These are phyloP conservation scores for Aureobasidium sp. DNA, from an alignment of 2,329 filamentous ascomycete genomes.

Conservation along the genomic window DNA sequence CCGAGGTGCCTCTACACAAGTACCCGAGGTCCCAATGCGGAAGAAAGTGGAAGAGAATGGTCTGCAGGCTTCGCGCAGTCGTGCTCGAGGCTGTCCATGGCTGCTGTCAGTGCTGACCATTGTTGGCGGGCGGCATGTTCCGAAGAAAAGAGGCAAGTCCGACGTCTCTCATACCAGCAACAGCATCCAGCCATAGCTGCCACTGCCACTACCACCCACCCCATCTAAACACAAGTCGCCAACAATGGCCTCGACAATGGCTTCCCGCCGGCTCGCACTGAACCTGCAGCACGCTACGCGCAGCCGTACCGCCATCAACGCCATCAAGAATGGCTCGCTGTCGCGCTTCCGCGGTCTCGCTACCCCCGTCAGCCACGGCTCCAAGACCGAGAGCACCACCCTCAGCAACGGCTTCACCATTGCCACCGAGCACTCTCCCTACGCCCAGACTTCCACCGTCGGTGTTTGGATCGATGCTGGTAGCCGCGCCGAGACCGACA, in stretches of 20 bases:
- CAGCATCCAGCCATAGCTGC: conserved; percentile 30
- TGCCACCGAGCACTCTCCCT: conserved; percentile 95
- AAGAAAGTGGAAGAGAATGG: background rate
- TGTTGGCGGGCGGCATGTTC: background rate
- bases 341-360: conserved; percentile 79
- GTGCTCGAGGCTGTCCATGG: background rate
- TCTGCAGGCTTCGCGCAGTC: background rate
- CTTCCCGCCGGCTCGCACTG: conserved; percentile 93
- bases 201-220: conserved; percentile 19
- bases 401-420: conserved; percentile 97
- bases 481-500: conserved; percentile 93
- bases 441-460: conserved; percentile 95
- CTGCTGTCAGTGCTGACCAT: background rate
- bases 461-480: conserved; percentile 99
- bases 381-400: conserved; percentile 92
- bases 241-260: conserved; percentile 54
- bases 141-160: conserved; percentile 10
- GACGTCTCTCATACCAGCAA: conserved; percentile 17
- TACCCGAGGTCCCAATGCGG: too few relatives aligned
- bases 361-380: conserved; percentile 65
- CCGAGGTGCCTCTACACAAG: background rate
- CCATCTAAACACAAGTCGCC: conserved; percentile 5
- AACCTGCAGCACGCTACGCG: conserved; percentile 87
- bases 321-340: conserved; percentile 57
- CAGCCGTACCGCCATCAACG: conserved; percentile 75